These are phyloP conservation scores for Umbilicaria muhlenbergii DNA, from an alignment of 495 filamentous ascomycete species.

Conservation along the genomic window DNA sequence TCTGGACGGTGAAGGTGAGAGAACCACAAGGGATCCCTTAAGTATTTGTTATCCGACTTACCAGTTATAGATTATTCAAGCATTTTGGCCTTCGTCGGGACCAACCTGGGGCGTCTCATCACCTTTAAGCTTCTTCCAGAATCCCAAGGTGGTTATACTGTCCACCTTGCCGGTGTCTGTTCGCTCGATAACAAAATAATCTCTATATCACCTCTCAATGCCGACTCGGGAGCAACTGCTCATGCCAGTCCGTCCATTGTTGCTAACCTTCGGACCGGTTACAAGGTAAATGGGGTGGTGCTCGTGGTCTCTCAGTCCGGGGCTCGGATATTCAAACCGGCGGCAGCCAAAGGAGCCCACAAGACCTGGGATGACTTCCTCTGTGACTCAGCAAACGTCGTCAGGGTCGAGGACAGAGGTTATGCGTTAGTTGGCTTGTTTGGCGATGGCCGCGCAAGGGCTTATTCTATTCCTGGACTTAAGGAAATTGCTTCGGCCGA, in stretches of 20 bases:
- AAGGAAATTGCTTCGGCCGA: constrained; percentile 64
- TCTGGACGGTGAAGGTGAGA: constrained; percentile 63
- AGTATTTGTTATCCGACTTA: not conserved
- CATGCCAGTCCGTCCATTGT: constrained; percentile 59
- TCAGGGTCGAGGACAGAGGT: constrained; percentile 53
- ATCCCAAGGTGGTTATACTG: constrained; percentile 52
- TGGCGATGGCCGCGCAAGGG: constrained; percentile 58
- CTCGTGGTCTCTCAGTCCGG: constrained; percentile 56
- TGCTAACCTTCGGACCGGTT: constrained; percentile 52
- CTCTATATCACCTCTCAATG: constrained; percentile 59
- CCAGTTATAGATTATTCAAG: constrained; percentile 59
- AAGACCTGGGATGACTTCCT: constrained; percentile 72
- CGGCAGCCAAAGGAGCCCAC: constrained; percentile 69
- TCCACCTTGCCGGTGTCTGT: constrained; percentile 48
- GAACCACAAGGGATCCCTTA: not conserved
- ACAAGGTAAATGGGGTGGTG: constrained; percentile 54
- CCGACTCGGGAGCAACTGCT: constrained; percentile 60
- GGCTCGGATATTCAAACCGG: constrained; percentile 72
- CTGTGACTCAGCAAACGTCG: constrained; percentile 62
- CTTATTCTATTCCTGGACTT: constrained; percentile 70
- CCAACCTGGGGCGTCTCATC: constrained; percentile 61
- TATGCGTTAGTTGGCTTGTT: constrained; percentile 73
- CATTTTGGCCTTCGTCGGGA: constrained; percentile 84
- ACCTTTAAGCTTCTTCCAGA: constrained; percentile 83
- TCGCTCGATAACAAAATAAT: constrained; percentile 57